Base-by-base conservation (phyloP, 352 stramenopile genomes). In the Pythium utonaiense region DNA sequence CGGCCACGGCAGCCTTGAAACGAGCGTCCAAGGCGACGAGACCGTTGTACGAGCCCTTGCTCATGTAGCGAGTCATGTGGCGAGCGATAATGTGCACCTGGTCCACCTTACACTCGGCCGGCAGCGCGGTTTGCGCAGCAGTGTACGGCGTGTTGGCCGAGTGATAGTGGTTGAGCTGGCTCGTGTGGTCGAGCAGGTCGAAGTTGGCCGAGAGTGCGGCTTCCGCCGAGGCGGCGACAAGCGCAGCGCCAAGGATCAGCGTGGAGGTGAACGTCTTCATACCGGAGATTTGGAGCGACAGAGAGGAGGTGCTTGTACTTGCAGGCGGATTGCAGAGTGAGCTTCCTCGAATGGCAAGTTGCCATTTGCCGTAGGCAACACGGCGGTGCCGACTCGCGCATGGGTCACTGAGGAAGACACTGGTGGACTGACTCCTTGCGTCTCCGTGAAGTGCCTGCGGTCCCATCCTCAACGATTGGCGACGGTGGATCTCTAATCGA, bases 91-190 rank as follows among this genome's bases (percentile, higher is more conserved):
- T 61, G 66, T 80, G 74, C 30, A 86, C 74, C 62, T 80, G 69
- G 54, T 86, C 76, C 13, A 83, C 76, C 36, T 68, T 44, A 47
- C 76, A 86, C 28, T 55, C 62, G 22, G 70, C 74, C 16, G 74
- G 62, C 28, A 86, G 71, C 34, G 62, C 59, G 5, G 75, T 74
- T 47, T 85, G 69, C 44, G 67, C 71, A 0, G 57, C 57, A 28
- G 66, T 64, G 51, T 79, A 70, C 50, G 70, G 49, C 13, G 74
- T 70, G 42, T 70, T 74, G 28, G 76, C 74, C 55, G 69, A 60
- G 61, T 81, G 76, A 63, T 86, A 86, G 62, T 72, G 80, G 61
- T 77, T 81, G 57, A 86, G 74, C 53, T 80, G 73, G 38, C 72
- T 86, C 44, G 76, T 83, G 65, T 83, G 74, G 66, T 83, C 76